Evolutionary conservation across 805 yeast genomes (phyloP).

Genomic region (Candida ulmi): DNA sequence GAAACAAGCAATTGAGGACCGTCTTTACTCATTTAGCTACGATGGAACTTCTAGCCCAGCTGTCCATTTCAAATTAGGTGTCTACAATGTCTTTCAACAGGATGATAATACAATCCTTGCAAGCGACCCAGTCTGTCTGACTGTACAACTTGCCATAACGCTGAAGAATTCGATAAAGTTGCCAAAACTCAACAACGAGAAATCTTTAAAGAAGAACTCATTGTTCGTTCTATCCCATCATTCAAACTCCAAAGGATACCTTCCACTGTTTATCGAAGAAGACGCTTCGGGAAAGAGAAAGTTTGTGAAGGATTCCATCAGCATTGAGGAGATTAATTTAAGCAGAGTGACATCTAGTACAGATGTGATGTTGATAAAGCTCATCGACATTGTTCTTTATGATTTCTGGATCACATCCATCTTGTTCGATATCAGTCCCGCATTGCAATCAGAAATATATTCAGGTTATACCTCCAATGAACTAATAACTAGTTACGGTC

Average conservation of each 20-base stretch:
- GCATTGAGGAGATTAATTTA: constrained; percentile 31
- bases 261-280: constrained; percentile 57
- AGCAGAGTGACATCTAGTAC: constrained; percentile 26
- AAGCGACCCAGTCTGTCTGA: constrained; percentile 54
- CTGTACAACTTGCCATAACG: constrained; percentile 40
- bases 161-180: constrained; percentile 37
- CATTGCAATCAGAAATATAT: constrained; percentile 21
- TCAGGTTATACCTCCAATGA: constrained; percentile 3
- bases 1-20: constrained; percentile 15
- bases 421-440: constrained; percentile 17
- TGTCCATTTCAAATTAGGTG: constrained; percentile 45
- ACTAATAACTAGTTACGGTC: constrained; percentile 7
- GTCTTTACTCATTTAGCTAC: constrained; percentile 20
- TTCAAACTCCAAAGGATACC: constrained; percentile 41
- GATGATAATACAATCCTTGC: constrained; percentile 32
- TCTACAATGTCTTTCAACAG: constrained; percentile 38
- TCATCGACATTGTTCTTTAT: constrained; percentile 42
- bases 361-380: constrained; percentile 30
- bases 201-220: constrained; percentile 22
- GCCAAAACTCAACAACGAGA: constrained; percentile 27
- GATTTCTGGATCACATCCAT: constrained; percentile 43
- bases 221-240: constrained; percentile 41
- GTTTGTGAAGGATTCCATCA: constrained; percentile 30
- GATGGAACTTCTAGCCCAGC: constrained; percentile 7
- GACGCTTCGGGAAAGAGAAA: constrained; percentile 28